Percentiles rank a stretch among this genome's conserved stretches.
phyloP scores from a whole-genome alignment of 176 grass and related monocot species.

The Eragrostis curvula region DNA sequence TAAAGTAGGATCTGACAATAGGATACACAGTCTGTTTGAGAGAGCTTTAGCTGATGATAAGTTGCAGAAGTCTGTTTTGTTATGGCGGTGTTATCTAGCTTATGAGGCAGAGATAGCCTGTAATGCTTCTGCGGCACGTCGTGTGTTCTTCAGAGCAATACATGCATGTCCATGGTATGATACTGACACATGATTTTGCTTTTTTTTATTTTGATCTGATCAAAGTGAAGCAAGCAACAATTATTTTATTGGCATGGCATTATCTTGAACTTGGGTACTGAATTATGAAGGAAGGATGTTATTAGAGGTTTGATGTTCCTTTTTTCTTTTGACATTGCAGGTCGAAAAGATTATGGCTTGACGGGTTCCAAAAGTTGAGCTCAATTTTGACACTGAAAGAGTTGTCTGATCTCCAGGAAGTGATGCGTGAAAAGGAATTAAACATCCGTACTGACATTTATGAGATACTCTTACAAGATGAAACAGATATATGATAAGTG shows the following conservation, averaged over 20 bases:
- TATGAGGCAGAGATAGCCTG: constrained; percentile 73
- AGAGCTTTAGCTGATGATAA: constrained; percentile 84
- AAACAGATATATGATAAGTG: constrained; percentile 54
- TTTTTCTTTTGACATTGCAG: no score
- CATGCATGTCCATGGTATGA: constrained; percentile 94
- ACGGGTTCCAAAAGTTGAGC: constrained; percentile 87
- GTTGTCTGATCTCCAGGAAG: constrained; percentile 97
- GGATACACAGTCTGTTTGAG: constrained; percentile 91
- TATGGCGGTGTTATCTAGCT: constrained; percentile 90
- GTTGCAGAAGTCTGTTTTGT: constrained; percentile 88
- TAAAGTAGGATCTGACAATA: constrained; percentile 73
- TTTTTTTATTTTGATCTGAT: no score
- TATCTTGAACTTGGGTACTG: no score
- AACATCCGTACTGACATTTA: constrained; percentile 92
- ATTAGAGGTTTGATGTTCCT: no score
- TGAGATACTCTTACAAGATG: constrained; percentile 93
- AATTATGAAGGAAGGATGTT: no score
- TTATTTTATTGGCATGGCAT: background rate
- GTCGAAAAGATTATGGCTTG: constrained; percentile 97
- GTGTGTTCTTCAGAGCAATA: constrained; percentile 98
- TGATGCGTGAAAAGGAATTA: constrained; percentile 93
- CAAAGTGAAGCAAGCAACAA: no score
- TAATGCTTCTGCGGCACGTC: constrained; percentile 71
- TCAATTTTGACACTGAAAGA: constrained; percentile 81
- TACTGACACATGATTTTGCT: no score